phyloP scores from a whole-genome alignment of 441 rosid species.

The Erysimum cheiri region DNA sequence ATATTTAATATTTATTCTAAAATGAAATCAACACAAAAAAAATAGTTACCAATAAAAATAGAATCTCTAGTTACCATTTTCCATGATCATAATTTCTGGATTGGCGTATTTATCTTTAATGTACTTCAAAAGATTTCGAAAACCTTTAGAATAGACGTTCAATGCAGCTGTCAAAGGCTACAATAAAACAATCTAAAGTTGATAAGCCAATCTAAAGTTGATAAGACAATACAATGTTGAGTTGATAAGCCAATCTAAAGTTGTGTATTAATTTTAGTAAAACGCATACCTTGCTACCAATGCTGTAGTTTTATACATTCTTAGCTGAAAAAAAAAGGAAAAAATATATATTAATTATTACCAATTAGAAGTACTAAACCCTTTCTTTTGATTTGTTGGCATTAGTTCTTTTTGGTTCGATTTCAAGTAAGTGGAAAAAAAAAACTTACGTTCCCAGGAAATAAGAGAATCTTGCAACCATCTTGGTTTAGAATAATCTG shows the following conservation, averaged over 20 bases:
- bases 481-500: constrained; percentile 6
- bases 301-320: not conserved
- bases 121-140: constrained; percentile 46
- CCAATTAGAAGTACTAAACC: not conserved
- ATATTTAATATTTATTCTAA: too few relatives aligned
- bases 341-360: not conserved
- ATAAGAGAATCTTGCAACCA: constrained; percentile 42
- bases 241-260: not conserved
- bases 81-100: constrained; percentile 47
- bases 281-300: constrained; percentile 39
- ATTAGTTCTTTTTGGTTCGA: not conserved
- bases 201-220: not conserved
- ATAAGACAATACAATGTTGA: not conserved
- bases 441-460: constrained; percentile 31
- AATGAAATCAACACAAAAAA: too few relatives aligned
- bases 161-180: constrained; percentile 47
- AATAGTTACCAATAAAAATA: not conserved
- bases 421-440: not conserved
- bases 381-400: not conserved
- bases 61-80: constrained; percentile 47
- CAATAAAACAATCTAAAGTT: not conserved
- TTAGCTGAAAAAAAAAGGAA: constrained; percentile 34
- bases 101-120: constrained; percentile 40
- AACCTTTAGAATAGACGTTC: constrained; percentile 46
- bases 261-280: not conserved